A percentile compares a stretch with the other conserved stretches of the same genome.
phyloP scores from a whole-genome alignment of 1,284 basidiomycete species.

The Pseudozyma sp. region DNA sequence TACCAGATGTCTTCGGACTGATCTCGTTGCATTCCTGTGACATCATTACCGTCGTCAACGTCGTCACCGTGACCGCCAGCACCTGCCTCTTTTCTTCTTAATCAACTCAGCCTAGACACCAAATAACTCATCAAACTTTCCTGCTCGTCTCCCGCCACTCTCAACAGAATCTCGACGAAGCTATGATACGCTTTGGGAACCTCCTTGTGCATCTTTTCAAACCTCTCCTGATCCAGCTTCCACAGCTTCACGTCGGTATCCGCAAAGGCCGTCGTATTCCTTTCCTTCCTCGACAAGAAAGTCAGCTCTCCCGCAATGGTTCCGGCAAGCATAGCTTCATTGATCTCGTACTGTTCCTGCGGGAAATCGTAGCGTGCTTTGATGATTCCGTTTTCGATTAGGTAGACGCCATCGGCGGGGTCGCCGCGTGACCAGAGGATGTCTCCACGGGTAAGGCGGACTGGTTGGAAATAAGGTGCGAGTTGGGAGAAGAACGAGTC shows the following conservation, averaged over 20 bases:
- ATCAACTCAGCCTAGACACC: slow-evolving; percentile 61
- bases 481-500: slow-evolving; percentile 71
- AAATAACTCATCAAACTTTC: slow-evolving; percentile 65
- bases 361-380: slow-evolving; percentile 66
- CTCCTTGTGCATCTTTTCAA: slow-evolving; percentile 47
- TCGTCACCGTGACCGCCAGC: neutral
- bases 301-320: slow-evolving; percentile 67
- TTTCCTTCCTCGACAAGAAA: slow-evolving; percentile 55
- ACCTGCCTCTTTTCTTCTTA: neutral
- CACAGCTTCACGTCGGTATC: slow-evolving; percentile 63
- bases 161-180: slow-evolving; percentile 59
- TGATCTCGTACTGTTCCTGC: slow-evolving; percentile 66
- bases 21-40: neutral
- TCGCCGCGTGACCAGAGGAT: slow-evolving; percentile 82
- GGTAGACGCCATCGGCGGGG: slow-evolving; percentile 73
- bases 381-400: slow-evolving; percentile 67
- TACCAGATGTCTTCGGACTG: neutral
- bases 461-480: slow-evolving; percentile 78
- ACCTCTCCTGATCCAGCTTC: slow-evolving; percentile 46
- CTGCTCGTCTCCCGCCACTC: slow-evolving; percentile 66
- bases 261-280: slow-evolving; percentile 64
- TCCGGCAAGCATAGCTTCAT: slow-evolving; percentile 68
- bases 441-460: slow-evolving; percentile 75
- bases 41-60: neutral
- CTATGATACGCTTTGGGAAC: slow-evolving; percentile 31